Evolutionary conservation across 1,284 basidiomycete genomes (phyloP).

Genomic region (Albatrellus sp.): DNA sequence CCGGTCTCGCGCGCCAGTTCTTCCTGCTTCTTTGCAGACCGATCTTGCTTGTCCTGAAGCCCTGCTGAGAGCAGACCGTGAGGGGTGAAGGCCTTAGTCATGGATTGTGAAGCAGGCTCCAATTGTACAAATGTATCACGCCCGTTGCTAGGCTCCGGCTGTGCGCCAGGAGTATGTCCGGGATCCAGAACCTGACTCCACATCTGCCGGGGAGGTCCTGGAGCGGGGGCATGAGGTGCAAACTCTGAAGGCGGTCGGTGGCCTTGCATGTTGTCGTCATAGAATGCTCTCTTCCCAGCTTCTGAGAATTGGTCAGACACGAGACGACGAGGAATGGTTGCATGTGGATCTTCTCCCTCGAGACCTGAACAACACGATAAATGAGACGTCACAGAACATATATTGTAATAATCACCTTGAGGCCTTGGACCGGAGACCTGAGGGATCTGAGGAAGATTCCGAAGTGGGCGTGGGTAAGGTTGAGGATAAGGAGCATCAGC

Average conservation of each 20-base stretch:
- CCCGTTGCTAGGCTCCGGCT: slow-evolving; percentile 20
- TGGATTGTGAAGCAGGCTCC: slow-evolving; percentile 58
- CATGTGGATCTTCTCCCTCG: slow-evolving; percentile 8
- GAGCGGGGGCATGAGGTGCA: slow-evolving; percentile 16
- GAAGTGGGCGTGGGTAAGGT: slow-evolving; percentile 21
- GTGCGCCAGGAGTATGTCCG: slow-evolving; percentile 29
- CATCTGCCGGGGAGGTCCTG: slow-evolving; percentile 50
- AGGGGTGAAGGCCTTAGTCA: slow-evolving; percentile 89
- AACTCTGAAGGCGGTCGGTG: slow-evolving; percentile 14
- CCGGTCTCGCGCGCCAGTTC: slow-evolving; percentile 85
- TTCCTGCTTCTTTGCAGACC: slow-evolving; percentile 91
- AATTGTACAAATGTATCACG: slow-evolving; percentile 76
- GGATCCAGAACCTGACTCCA: slow-evolving; percentile 84
- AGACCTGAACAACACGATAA: background rate
- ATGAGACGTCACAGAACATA: background rate
- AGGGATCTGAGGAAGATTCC: slow-evolving; percentile 32
- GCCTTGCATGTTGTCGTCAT: slow-evolving; percentile 25
- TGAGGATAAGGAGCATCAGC: slow-evolving; percentile 16
- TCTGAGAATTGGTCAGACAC: slow-evolving; percentile 33
- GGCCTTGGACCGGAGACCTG: slow-evolving; percentile 25
- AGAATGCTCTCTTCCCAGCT: slow-evolving; percentile 21
- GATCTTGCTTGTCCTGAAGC: slow-evolving; percentile 88
- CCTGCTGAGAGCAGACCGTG: slow-evolving; percentile 92
- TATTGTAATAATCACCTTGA: slow-evolving; percentile 18
- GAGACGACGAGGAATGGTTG: slow-evolving; percentile 22